A percentile compares a stretch with the other conserved stretches of the same genome.
These are phyloP conservation scores for Leucocoprinus gongylophorus DNA, from an alignment of 1,284 basidiomycete species.

Conservation along the genomic window DNA sequence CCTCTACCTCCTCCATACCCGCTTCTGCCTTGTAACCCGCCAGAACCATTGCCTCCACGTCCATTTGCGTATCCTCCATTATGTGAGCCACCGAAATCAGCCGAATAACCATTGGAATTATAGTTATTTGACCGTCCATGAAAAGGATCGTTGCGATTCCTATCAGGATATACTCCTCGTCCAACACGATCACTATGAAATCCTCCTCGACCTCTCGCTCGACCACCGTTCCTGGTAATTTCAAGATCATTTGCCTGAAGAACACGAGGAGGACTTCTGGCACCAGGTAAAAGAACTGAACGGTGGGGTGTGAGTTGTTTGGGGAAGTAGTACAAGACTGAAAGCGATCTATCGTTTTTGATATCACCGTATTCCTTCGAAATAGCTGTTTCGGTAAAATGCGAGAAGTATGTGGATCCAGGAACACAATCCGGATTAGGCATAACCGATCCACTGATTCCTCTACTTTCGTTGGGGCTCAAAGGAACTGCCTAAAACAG, in stretches of 20 bases:
- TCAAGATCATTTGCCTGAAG: constrained; percentile 76
- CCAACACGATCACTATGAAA: constrained; percentile 25
- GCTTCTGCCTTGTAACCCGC: constrained; percentile 15
- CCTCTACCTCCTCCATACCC: constrained; percentile 27
- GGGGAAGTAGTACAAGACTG: constrained; percentile 87
- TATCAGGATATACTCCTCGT: constrained; percentile 22
- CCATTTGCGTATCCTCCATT: constrained; percentile 17
- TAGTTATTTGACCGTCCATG: constrained; percentile 31
- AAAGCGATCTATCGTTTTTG: constrained; percentile 79
- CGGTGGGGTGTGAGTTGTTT: constrained; percentile 80
- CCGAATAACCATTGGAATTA: constrained; percentile 20
- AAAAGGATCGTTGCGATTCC: constrained; percentile 35
- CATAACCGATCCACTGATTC: constrained; percentile 75
- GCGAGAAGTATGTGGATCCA: constrained; percentile 83
- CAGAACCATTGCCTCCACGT: constrained; percentile 18
- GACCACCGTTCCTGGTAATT: constrained; percentile 39
- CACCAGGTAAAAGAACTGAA: constrained; percentile 77
- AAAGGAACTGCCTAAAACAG: constrained; percentile 53
- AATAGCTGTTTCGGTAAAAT: constrained; percentile 34
- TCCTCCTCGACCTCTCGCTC: constrained; percentile 46
- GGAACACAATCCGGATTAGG: constrained; percentile 89
- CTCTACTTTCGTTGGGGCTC: constrained; percentile 64
- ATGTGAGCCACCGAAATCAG: constrained; percentile 21
- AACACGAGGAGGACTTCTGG: constrained; percentile 51
- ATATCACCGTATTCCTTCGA: constrained; percentile 69